These are phyloP conservation scores for Ceratocystis albifundus DNA, from an alignment of 2,329 filamentous ascomycete species.

Conservation along the genomic window DNA sequence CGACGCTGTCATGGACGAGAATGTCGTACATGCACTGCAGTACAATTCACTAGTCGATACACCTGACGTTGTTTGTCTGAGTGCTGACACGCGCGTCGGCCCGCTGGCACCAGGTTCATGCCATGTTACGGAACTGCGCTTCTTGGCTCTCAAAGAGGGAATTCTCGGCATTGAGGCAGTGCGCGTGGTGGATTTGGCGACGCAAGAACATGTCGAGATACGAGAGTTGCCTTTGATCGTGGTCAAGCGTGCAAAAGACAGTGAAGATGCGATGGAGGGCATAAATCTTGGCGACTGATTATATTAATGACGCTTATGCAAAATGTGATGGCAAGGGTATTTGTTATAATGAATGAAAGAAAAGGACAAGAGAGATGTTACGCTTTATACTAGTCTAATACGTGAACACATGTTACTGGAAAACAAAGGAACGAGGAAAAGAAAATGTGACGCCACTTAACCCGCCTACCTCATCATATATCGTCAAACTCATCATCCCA, in stretches of 20 bases:
- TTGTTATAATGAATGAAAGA: background rate
- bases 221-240: constrained; percentile 61
- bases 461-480: constrained; percentile 27
- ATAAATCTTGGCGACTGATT: background rate
- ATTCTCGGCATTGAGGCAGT: constrained; percentile 61
- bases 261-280: background rate
- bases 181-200: constrained; percentile 59
- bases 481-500: constrained; percentile 49
- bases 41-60: constrained; percentile 51
- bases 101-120: constrained; percentile 61
- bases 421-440: constrained; percentile 9
- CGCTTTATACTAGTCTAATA: constrained; percentile 4
- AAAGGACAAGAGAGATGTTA: background rate
- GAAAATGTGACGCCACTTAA: constrained; percentile 21
- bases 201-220: constrained; percentile 67
- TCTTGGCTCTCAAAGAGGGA: constrained; percentile 56
- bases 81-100: constrained; percentile 61
- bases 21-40: constrained; percentile 59
- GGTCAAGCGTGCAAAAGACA: constrained; percentile 31
- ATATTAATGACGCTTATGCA: constrained; percentile 1
- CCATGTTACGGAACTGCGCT: constrained; percentile 60
- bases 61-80: constrained; percentile 61
- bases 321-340: constrained; percentile 7
- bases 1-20: constrained; percentile 60
- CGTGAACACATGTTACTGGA: constrained; percentile 4